Evolutionary conservation across 2,329 filamentous ascomycete genomes (phyloP), one percentile per base, ranked within the genome.

Genomic region (Penicillium sp.): DNA sequence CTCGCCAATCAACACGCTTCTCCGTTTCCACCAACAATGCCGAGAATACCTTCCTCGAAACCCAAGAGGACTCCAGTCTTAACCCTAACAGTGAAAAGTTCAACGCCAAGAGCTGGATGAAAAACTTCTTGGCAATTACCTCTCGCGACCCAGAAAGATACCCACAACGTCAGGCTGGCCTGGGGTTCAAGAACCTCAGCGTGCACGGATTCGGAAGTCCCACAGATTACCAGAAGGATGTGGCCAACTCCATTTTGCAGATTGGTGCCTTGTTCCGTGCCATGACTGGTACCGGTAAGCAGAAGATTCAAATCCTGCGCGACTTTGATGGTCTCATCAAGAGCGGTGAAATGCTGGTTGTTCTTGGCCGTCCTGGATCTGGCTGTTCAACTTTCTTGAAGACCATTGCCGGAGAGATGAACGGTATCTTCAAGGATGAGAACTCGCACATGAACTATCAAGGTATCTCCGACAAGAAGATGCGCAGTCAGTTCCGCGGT

Each of bases 381-480:
- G 76, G 76, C 53, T 96, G 91, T 72, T 90, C 88, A n/a, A 95
- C 91, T 2, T 86, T 95, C 61, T 78, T 96, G 60, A 95, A 95
- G 79, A 90, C 90, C 0, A 82, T 95, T 60, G 84, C 90, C 7
- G 90, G 91, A 60, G 90, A 95, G 72, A 90, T 88, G 56, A 88
- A 91, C 61, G 91, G 91, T 58, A 88, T 95, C 66, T 84, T 83
- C 62, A 81, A 94, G 46, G 88, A 90, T 48, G 75, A 86, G 1
- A 74, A 78, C 7, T 87, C 89, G 0, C 83, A 89, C 55, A 83
- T 96, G 71, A 94, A 95, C 76, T 96, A 95, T 69, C 88, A 94
- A 61, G 76, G 74, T 62, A 72, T 74, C 40, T 65, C 71, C 4
- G 67, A 68, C 42, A 66, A 70, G 55, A 60, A 90, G 67, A 93